Evolutionary conservation across 2,329 filamentous ascomycete genomes (phyloP).

Genomic region (Alternaria angustiovoidea): DNA sequence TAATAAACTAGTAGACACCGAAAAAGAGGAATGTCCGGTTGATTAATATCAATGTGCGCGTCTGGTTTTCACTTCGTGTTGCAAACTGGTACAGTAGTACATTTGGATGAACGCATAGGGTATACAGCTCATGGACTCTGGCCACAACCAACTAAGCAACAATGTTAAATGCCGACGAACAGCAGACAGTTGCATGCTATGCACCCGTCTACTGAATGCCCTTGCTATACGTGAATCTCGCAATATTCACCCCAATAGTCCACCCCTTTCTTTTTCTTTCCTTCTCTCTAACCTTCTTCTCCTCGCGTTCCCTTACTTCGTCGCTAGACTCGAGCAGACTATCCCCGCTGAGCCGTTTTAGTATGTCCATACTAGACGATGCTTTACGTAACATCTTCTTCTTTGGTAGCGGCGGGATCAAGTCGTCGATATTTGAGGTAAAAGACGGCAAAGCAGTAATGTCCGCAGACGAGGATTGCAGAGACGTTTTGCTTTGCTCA

Average conservation of each 20-base stretch:
- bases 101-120: neutral
- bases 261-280: conserved; percentile 39
- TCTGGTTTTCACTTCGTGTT: neutral
- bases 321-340: conserved; percentile 7
- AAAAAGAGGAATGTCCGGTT: neutral
- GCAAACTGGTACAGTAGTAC: neutral
- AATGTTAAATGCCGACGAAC: neutral
- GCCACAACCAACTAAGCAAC: neutral
- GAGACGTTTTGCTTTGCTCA: neutral
- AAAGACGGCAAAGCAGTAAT: neutral
- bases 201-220: conserved; percentile 40
- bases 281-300: conserved; percentile 23
- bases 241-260: conserved; percentile 35
- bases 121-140: neutral
- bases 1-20: neutral
- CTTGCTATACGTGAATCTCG: conserved; percentile 28
- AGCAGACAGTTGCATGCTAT: too few relatives aligned
- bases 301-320: conserved; percentile 12
- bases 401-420: conserved; percentile 9
- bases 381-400: neutral
- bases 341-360: conserved; percentile 12
- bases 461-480: neutral
- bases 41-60: neutral
- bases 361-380: neutral
- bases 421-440: neutral